Conservation (phyloP, 164 flowering plant species). For the Umbellularia californica region DNA sequence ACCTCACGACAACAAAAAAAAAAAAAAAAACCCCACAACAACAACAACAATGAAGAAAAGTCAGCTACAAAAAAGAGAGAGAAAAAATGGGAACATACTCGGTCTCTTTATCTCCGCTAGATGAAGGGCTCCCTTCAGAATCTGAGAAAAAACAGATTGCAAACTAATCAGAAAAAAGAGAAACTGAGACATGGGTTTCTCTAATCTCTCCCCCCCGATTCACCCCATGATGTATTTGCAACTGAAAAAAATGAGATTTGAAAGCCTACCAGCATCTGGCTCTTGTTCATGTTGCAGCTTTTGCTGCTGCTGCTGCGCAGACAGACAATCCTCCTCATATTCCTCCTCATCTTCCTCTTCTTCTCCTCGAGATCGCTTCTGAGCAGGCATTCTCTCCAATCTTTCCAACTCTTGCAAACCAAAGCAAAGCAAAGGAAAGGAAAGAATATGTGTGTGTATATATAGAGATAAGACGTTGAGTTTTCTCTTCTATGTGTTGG, state of each 20-base stretch:
- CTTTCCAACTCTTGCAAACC: neutral
- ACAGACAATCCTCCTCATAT: neutral
- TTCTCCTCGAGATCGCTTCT: conserved; percentile 8
- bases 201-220: neutral
- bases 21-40: too few species aligned
- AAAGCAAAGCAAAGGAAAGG: neutral
- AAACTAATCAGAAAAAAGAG: neutral
- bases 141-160: neutral
- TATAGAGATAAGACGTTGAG: neutral
- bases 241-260: too few species aligned
- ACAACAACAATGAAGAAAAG: neutral
- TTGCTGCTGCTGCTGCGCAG: neutral
- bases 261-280: neutral
- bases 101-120: conserved; percentile 5
- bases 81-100: conserved; percentile 1
- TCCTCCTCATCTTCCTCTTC: neutral
- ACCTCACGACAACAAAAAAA: too few species aligned
- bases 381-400: conserved; percentile 9
- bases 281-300: neutral
- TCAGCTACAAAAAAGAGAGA: neutral
- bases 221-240: neutral
- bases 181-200: neutral
- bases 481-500: neutral
- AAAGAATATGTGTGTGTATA: too few species aligned
- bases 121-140: conserved; percentile 11